Evolutionary conservation across 2,329 filamentous ascomycete species (phyloP).

Genomic region (Cytospora chrysosperma): DNA sequence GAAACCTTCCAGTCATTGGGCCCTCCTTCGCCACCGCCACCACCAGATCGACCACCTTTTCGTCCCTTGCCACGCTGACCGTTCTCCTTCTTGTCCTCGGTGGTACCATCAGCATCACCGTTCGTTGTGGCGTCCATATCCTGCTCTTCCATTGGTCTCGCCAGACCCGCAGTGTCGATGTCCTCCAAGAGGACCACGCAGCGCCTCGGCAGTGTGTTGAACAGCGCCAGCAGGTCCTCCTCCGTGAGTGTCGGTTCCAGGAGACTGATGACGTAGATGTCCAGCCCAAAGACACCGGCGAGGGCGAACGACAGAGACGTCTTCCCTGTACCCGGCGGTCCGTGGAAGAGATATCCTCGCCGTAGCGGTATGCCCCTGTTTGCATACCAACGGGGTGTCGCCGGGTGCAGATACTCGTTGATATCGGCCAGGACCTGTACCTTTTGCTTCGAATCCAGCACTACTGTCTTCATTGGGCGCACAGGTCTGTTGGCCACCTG

Average conservation of each 20-base stretch:
- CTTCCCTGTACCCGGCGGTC: conserved; percentile 73
- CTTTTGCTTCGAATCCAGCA: conserved; percentile 68
- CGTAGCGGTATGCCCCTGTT: conserved; percentile 73
- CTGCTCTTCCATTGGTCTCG: conserved; percentile 39
- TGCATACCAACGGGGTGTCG: conserved; percentile 70
- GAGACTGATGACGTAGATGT: conserved; percentile 64
- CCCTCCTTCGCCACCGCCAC: conserved; percentile 20
- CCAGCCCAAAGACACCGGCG: conserved; percentile 63
- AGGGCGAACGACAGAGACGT: conserved; percentile 66
- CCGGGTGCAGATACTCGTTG: conserved; percentile 73
- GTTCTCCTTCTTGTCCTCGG: conserved; percentile 25
- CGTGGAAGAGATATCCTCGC: conserved; percentile 75
- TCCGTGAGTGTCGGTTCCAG: conserved; percentile 61
- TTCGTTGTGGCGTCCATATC: conserved; percentile 23
- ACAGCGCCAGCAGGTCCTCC: conserved; percentile 58
- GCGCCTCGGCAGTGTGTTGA: conserved; percentile 58
- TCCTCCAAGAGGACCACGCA: conserved; percentile 69
- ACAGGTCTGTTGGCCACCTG: conserved; percentile 63
- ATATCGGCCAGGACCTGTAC: conserved; percentile 66
- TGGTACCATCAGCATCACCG: conserved; percentile 22
- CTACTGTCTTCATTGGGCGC: conserved; percentile 71
- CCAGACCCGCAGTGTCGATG: conserved; percentile 64
- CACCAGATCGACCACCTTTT: conserved; percentile 14
- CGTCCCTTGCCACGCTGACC: conserved; percentile 19
- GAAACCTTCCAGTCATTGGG: conserved; percentile 39